These are phyloP conservation scores for Suhomyces bokatorum DNA, from an alignment of 1,139 yeast genomes.

Conservation along the genomic window DNA sequence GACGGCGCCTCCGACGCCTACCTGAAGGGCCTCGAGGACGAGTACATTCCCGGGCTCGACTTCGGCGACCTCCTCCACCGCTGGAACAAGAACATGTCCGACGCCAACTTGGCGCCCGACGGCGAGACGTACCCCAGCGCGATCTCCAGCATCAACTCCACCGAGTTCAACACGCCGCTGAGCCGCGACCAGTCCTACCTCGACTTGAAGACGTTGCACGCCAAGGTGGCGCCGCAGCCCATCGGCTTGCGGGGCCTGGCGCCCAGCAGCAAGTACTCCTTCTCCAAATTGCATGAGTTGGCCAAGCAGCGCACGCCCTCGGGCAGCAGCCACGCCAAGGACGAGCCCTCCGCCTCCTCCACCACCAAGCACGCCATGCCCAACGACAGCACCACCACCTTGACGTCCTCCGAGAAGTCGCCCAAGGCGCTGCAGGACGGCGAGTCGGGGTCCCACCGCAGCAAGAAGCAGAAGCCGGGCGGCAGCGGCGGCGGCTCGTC, in stretches of 20 bases:
- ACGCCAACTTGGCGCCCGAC: constrained; percentile 15
- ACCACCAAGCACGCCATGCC: background rate
- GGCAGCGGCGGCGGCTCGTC: constrained; percentile 25
- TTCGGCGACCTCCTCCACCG: constrained; percentile 45
- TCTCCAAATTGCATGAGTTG: constrained; percentile 29
- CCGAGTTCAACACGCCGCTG: constrained; percentile 26
- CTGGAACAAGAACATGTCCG: constrained; percentile 33
- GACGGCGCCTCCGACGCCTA: constrained; percentile 15
- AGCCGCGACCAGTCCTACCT: constrained; percentile 40
- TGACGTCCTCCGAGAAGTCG: constrained; percentile 10
- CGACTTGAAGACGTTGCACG: constrained; percentile 47
- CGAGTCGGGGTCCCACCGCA: constrained; percentile 15
- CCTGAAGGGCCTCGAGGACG: constrained; percentile 61
- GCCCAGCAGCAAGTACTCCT: constrained; percentile 20
- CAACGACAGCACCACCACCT: constrained; percentile 11
- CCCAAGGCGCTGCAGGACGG: constrained; percentile 1
- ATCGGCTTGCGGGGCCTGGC: constrained; percentile 23
- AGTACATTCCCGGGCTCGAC: constrained; percentile 67
- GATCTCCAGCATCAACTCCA: constrained; percentile 16
- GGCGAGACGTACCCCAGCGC: constrained; percentile 1
- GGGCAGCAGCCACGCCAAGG: constrained; percentile 10
- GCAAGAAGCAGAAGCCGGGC: constrained; percentile 26
- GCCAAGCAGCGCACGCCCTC: constrained; percentile 28
- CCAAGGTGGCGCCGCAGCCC: constrained; percentile 50
- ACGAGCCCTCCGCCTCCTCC: background rate